phyloP scores from a whole-genome alignment of 2,329 filamentous ascomycete species.

The Diaporthe ilicicola region DNA sequence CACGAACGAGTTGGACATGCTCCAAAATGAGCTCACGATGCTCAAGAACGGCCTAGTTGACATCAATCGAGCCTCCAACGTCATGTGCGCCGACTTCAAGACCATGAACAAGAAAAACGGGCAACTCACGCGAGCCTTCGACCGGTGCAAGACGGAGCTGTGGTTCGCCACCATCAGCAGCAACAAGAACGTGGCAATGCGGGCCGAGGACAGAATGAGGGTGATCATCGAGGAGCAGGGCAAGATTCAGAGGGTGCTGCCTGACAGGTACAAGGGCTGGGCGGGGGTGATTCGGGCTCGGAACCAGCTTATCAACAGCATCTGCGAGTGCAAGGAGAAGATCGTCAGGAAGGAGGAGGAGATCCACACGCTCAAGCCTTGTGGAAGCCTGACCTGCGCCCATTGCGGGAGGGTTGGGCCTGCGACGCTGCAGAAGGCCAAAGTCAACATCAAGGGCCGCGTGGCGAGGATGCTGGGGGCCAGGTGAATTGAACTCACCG shows the following conservation, averaged over 20 bases:
- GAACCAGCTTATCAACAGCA: neutral
- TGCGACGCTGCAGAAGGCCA: neutral
- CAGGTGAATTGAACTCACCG: neutral
- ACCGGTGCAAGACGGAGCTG: neutral
- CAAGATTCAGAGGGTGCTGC: constrained; percentile 3
- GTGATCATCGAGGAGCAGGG: constrained; percentile 21
- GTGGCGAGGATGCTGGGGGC: neutral
- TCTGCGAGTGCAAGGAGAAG: neutral
- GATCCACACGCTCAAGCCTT: constrained; percentile 27
- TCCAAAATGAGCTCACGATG: neutral
- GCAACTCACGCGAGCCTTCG: neutral
- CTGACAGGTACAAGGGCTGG: constrained; percentile 1
- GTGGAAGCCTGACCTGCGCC: constrained; percentile 18
- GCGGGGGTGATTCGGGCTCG: neutral
- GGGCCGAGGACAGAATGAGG: neutral
- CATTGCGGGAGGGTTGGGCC: constrained; percentile 6
- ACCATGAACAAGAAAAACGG: neutral
- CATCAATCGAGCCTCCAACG: neutral
- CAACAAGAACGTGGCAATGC: neutral
- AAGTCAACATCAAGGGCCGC: neutral
- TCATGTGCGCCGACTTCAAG: neutral
- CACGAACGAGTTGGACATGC: neutral
- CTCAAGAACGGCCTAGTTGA: neutral
- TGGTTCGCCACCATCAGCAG: neutral
- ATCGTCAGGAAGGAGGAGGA: constrained; percentile 26